Evolutionary conservation across 768 basidiomycete genomes (phyloP), one percentile per base, ranked within the genome.

Genomic region (Tylopilus felleus): DNA sequence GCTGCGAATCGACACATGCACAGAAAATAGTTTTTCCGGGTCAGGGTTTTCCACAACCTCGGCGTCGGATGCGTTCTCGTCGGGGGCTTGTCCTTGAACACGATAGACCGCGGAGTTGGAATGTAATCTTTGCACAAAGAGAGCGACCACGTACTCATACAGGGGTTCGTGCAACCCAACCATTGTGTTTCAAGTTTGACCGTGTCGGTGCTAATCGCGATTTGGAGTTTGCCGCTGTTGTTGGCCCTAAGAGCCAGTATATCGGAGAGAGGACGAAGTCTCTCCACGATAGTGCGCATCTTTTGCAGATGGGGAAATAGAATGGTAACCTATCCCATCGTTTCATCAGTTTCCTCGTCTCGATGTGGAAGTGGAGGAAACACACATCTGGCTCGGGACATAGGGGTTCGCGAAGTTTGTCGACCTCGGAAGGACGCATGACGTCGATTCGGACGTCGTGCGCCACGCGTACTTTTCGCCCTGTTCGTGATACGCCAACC

Each of bases 371-470:
- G 21, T 4, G 13, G 21, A 22, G n/a, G 45, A 71, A 57, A 74
- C 81, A 60, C 60, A 91, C 93, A 55, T 94, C 88, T 16, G 92
- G 90, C 28, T 88, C 85, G 1, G 93, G 93, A 64, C 92, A 94
- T 60, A 90, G 68, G 2, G 93, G 93, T 65, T 94, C 93, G 25
- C 74, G 78, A 51, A 94, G 77, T 56, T 77, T 81, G 19, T 80
- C 83, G 12, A 89, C 81, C 53, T 94, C 93, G 0, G 74, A 73
- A 1, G 86, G 86, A 52, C 82, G 82, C 81, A 91, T 78, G 9
- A 95, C 84, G 47, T 88, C 88, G 52, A 94, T 88, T 59, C 80
- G 79, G 27, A 94, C 88, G 62, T 93, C 91, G 65, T 95, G 91
- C 0, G 80, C 75, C 21, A 94, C 81, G 42, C 80, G 77, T 38